Conservation (phyloP, 2,329 filamentous ascomycete genomes). For the Fusarium nanum region DNA sequence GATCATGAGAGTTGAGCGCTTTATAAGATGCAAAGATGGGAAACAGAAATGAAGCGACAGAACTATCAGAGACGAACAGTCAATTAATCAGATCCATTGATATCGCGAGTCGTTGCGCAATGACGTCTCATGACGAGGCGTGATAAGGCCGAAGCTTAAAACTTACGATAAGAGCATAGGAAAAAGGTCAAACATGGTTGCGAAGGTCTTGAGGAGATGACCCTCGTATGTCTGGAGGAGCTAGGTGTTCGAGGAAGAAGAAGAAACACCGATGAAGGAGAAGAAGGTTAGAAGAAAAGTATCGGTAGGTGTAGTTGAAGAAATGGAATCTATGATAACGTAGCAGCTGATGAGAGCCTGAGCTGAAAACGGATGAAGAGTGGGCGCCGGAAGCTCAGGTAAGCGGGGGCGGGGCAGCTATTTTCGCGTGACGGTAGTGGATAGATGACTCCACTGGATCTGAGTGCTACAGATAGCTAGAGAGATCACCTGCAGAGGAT, state of each 20-base stretch:
- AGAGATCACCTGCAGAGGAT: conserved; percentile 32
- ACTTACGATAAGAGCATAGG: conserved; percentile 82
- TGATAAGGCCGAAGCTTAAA: conserved; percentile 27
- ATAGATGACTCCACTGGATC: conserved; percentile 18
- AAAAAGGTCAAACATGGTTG: conserved; percentile 79
- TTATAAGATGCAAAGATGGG: conserved; percentile 98
- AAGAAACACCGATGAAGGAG: background rate
- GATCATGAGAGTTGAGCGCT: conserved; percentile 91
- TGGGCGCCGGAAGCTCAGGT: conserved; percentile 7
- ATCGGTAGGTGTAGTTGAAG: conserved; percentile 12
- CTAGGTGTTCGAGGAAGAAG: background rate
- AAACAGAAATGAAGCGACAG: conserved; percentile 88
- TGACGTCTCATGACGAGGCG: conserved; percentile 39
- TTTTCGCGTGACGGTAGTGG: conserved; percentile 24
- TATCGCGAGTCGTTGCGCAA: conserved; percentile 8
- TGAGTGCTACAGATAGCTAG: background rate
- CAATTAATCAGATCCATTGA: conserved; percentile 19
- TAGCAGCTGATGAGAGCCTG: conserved; percentile 11
- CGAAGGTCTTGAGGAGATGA: conserved; percentile 22
- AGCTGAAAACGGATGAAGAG: conserved; percentile 17
- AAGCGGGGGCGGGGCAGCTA: conserved; percentile 36
- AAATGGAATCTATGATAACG: conserved; percentile 4
- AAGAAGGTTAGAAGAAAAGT: background rate
- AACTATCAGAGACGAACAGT: conserved; percentile 63
- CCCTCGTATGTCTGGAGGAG: background rate